phyloP scores from a whole-genome alignment of 2,329 filamentous ascomycete species.

The Verticillium dahliae region DNA sequence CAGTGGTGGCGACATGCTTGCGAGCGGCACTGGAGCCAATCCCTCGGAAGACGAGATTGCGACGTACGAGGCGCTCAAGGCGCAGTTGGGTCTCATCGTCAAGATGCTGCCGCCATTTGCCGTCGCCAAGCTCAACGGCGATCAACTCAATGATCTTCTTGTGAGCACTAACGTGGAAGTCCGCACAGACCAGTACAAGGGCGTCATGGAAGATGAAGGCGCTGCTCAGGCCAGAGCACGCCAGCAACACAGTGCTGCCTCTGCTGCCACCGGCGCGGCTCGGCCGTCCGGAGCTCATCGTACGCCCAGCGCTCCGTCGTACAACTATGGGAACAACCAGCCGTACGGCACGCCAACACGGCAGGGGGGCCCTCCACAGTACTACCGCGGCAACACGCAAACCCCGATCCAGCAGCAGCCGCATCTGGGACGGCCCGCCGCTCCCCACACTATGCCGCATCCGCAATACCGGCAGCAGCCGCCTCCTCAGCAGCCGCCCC shows the following conservation, averaged over 20 bases:
- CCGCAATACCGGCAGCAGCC: slow-evolving; percentile 30
- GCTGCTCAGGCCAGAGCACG: slow-evolving; percentile 46
- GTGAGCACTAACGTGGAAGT: slow-evolving; percentile 75
- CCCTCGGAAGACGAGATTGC: slow-evolving; percentile 56
- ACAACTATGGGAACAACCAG: slow-evolving; percentile 35
- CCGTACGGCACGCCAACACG: slow-evolving; percentile 43
- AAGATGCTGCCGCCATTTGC: slow-evolving; percentile 75
- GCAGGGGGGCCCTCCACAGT: slow-evolving; percentile 34
- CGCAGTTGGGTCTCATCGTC: slow-evolving; percentile 68
- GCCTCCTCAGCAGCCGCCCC: slow-evolving; percentile 17
- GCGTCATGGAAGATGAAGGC: slow-evolving; percentile 80
- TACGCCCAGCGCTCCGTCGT: slow-evolving; percentile 30
- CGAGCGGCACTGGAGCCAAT: slow-evolving; percentile 58
- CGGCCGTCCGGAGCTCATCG: slow-evolving; percentile 26
- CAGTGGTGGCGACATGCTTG: slow-evolving; percentile 60
- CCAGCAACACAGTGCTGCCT: slow-evolving; percentile 23
- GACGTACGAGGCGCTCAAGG: slow-evolving; percentile 68
- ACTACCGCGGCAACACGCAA: slow-evolving; percentile 33
- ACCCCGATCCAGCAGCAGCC: slow-evolving; percentile 33
- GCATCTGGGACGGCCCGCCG: slow-evolving; percentile 20
- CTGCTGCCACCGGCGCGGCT: slow-evolving; percentile 15
- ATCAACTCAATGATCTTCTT: slow-evolving; percentile 75
- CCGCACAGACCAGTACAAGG: slow-evolving; percentile 65
- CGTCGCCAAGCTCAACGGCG: slow-evolving; percentile 78
- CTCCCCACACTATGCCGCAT: slow-evolving; percentile 23